Conservation (phyloP, 495 filamentous ascomycete genomes). For the Aspergillus campestris region DNA sequence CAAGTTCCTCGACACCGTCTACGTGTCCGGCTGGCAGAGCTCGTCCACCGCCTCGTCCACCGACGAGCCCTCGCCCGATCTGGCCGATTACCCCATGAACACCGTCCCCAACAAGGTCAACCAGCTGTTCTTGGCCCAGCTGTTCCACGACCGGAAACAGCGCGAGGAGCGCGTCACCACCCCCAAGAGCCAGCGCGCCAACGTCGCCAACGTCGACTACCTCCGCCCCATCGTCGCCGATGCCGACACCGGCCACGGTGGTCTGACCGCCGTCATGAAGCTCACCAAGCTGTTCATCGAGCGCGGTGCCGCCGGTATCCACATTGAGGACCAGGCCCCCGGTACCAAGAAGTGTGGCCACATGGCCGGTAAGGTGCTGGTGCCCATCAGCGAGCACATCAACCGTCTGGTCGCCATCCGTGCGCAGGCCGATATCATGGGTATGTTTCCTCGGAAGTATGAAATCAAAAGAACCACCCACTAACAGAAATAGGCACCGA, state of each 20-base stretch:
- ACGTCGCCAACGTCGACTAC: slow-evolving; percentile 81
- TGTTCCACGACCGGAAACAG: slow-evolving; percentile 99
- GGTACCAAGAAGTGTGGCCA: slow-evolving; percentile 99
- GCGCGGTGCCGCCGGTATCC: slow-evolving; percentile 93
- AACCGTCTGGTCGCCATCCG: slow-evolving; percentile 95
- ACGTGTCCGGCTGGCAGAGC: slow-evolving; percentile 98
- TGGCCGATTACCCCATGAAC: slow-evolving; percentile 97
- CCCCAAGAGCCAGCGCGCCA: slow-evolving; percentile 62
- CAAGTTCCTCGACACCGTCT: slow-evolving; percentile 96
- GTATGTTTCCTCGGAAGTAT: slow-evolving; percentile 29
- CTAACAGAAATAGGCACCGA: slow-evolving; percentile 50
- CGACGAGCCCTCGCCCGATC: slow-evolving; percentile 93
- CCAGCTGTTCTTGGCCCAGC: slow-evolving; percentile 94
- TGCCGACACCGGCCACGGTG: slow-evolving; percentile 95
- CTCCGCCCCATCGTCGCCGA: slow-evolving; percentile 94
- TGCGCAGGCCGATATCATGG: slow-evolving; percentile 98
- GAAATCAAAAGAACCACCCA: not conserved
- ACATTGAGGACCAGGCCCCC: slow-evolving; percentile 97
- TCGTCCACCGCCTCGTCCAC: slow-evolving; percentile 90
- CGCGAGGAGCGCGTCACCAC: slow-evolving; percentile 84
- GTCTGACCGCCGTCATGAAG: slow-evolving; percentile 97
- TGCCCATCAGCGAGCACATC: slow-evolving; percentile 96
- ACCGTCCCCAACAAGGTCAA: slow-evolving; percentile 97
- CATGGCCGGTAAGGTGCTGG: slow-evolving; percentile 98
- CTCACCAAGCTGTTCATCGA: slow-evolving; percentile 96